Base-by-base conservation (phyloP, 2,329 filamentous ascomycete species). In the Neoascochyta sp. region DNA sequence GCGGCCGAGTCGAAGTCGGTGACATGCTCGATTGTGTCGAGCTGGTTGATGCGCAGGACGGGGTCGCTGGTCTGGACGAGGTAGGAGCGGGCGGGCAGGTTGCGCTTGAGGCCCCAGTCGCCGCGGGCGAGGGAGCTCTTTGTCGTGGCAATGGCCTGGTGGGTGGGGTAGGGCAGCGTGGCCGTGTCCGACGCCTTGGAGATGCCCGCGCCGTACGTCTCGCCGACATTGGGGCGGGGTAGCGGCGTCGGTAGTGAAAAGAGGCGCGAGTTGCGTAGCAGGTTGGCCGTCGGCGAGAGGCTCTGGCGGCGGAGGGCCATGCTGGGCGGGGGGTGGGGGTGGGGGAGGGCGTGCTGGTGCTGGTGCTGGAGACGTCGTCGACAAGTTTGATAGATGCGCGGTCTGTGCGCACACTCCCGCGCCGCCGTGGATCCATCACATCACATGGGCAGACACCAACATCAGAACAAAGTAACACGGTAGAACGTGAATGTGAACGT, bases 91-190 rank as follows among this genome's bases (percentile, higher is more conserved):
- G 82, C 66, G 2, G 90, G 90, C 5, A 96, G 70, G 1, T 87
- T 74, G 32, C 90, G 74, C 68, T 96, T 96, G 50, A 95, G 69
- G 9, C 90, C 90, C 89, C 90, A 96, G 56, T 96, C 90, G 19
- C 90, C 90, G 54, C 78, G 78, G 22, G 73, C 69, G 14, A 86
- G 74, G 6, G 88, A 89, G 11, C 79, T 74, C 24, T 74, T 68
- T 5, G 87, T 82, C 1, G 87, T 89, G 9, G 82, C 81, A 56
- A 96, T 83, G 40, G 88, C 78, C 57, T 92, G 85, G 59, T 84
- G 76, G 29, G 80, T 87, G n/a, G 90, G 90, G 64, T 83, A 84
- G 16, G 78, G 75, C 38, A 77, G 73, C 9, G 90, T 96, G 23
- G 83, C 80, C 13, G 78, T 81, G 31, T 80, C 71, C 10, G 84